Percentiles rank a stretch among this genome's conserved stretches.
These are phyloP conservation scores for Hagleromyces aurorensis DNA, from an alignment of 805 yeast genomes.

Conservation along the genomic window DNA sequence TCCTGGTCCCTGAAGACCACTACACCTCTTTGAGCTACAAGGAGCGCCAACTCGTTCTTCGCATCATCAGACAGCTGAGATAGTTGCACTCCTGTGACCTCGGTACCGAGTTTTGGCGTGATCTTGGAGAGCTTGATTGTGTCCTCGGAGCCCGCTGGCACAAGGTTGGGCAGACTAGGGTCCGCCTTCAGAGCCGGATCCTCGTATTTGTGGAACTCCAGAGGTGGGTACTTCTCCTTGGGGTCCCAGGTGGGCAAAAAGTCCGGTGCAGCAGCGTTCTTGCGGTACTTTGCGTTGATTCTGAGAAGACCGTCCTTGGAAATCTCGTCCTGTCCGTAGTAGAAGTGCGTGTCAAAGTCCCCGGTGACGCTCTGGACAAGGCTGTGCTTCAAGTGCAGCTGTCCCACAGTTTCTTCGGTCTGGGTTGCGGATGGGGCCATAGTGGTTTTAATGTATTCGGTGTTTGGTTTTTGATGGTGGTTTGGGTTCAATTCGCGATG, in stretches of 20 bases:
- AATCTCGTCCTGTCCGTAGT: conserved; percentile 19
- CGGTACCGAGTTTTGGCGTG: conserved; percentile 65
- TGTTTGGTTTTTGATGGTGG: background rate
- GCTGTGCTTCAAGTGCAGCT: conserved; percentile 3
- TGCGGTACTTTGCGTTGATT: conserved; percentile 16
- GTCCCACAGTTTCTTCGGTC: conserved; percentile 13
- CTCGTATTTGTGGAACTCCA: conserved; percentile 6
- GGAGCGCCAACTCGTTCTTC: conserved; percentile 60
- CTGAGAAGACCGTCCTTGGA: conserved; percentile 27
- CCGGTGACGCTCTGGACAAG: conserved; percentile 12
- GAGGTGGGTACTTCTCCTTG: conserved; percentile 13
- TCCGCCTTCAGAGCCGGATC: conserved; percentile 13
- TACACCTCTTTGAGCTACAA: conserved; percentile 61
- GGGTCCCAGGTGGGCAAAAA: conserved; percentile 28
- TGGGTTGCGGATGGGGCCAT: background rate
- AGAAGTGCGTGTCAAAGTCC: conserved; percentile 26
- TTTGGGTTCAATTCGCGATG: no score
- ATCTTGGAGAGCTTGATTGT: conserved; percentile 28
- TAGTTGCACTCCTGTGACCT: conserved; percentile 50
- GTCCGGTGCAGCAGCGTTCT: conserved; percentile 17
- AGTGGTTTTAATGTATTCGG: background rate
- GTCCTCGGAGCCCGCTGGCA: conserved; percentile 9
- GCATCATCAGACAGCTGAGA: conserved; percentile 44
- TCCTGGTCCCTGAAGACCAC: conserved; percentile 60
- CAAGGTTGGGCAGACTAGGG: conserved; percentile 7